phyloP scores from a whole-genome alignment of 495 filamentous ascomycete genomes.

The Penicillium crystallinum region DNA sequence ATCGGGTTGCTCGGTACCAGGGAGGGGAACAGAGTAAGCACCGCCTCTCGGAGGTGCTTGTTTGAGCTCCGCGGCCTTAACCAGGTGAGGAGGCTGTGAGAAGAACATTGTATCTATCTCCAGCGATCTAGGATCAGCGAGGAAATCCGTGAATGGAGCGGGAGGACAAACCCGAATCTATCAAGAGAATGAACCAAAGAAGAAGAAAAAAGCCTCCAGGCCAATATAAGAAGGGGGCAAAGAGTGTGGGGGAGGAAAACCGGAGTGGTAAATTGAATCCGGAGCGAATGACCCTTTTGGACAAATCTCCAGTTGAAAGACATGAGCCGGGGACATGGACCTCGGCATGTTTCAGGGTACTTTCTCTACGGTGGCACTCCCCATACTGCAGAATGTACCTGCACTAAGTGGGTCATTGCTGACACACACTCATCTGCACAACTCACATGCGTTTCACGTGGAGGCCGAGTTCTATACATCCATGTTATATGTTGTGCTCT shows the following conservation, averaged over 20 bases:
- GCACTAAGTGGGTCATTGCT: constrained; percentile 2
- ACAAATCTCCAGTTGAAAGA: constrained; percentile 8
- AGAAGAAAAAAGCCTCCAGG: background rate
- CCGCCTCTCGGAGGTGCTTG: constrained; percentile 40
- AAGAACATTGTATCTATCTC: constrained; percentile 32
- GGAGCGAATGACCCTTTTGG: constrained; percentile 19
- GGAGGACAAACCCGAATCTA: background rate
- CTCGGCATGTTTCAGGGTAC: constrained; percentile 10
- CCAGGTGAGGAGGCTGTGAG: constrained; percentile 36
- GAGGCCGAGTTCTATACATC: background rate
- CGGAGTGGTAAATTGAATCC: constrained; percentile 14
- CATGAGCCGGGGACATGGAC: constrained; percentile 1
- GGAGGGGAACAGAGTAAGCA: constrained; percentile 58
- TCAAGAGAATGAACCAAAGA: background rate
- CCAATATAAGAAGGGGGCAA: constrained; percentile 4
- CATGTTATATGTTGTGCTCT: background rate
- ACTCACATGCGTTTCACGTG: constrained; percentile 21
- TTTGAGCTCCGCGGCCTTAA: constrained; percentile 38
- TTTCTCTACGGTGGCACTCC: background rate
- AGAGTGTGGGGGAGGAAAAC: constrained; percentile 11
- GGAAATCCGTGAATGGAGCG: constrained; percentile 2
- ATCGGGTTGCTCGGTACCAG: constrained; percentile 67
- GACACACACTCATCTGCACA: constrained; percentile 7
- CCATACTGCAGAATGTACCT: constrained; percentile 8
- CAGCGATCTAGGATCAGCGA: background rate